Evolutionary conservation across 257 asterid genomes (phyloP).

Genomic region (Solanum piurae): DNA sequence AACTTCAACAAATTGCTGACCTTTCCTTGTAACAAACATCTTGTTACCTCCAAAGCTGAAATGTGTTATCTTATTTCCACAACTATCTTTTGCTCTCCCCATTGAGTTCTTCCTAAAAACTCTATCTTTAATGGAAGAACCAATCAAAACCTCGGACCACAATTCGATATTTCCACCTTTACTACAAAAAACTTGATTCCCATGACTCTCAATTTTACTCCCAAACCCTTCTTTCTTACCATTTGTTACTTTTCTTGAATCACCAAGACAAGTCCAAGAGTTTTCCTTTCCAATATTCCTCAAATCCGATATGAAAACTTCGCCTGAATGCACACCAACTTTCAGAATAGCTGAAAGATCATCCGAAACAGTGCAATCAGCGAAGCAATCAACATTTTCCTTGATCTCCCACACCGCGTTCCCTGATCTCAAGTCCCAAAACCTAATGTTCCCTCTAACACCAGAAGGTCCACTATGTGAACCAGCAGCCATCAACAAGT

Average conservation of each 20-base stretch:
- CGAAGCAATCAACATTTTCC: conserved; percentile 74
- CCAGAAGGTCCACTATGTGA: conserved; percentile 91
- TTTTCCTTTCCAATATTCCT: conserved; percentile 39
- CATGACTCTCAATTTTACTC: conserved; percentile 58
- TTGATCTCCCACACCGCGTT: conserved; percentile 56
- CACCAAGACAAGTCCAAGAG: conserved; percentile 76
- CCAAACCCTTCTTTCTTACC: conserved; percentile 88
- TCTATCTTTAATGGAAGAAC: conserved; percentile 23
- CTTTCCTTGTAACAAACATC: conserved; percentile 73
- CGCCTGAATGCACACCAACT: conserved; percentile 79
- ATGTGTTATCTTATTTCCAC: conserved; percentile 42
- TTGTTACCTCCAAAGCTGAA: conserved; percentile 74
- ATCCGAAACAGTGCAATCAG: conserved; percentile 64
- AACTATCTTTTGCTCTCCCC: conserved; percentile 67
- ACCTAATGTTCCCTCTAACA: conserved; percentile 60
- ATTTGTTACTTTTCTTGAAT: conserved; percentile 33
- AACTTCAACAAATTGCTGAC: conserved; percentile 66
- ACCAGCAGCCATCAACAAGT: conserved; percentile 89
- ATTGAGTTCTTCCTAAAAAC: conserved; percentile 63
- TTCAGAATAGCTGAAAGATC: conserved; percentile 45
- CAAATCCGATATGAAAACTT: conserved; percentile 62
- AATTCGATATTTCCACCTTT: conserved; percentile 67
- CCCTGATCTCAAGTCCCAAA: conserved; percentile 81
- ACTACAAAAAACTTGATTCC: conserved; percentile 73
- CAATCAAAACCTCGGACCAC: conserved; percentile 69